Percentiles rank a stretch among this genome's conserved stretches.
phyloP scores from a whole-genome alignment of 2,329 filamentous ascomycete species.

The Pseudodiploospora longispora region DNA sequence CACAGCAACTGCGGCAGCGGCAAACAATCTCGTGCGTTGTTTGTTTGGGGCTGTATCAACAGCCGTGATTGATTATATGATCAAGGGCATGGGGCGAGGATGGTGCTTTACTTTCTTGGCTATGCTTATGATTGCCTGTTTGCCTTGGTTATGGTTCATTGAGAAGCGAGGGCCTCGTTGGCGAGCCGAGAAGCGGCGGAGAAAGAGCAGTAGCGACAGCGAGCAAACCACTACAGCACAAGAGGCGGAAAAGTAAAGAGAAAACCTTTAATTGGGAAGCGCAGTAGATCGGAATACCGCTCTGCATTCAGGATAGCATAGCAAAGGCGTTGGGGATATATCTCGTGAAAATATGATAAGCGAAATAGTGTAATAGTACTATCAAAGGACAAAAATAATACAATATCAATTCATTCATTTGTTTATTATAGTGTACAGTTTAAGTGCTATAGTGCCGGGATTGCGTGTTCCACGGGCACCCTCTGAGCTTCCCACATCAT shows the following conservation, averaged over 20 bases:
- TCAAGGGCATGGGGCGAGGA: slow-evolving; percentile 47
- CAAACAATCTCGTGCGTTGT: slow-evolving; percentile 57
- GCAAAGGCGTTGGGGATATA: slow-evolving; percentile 7
- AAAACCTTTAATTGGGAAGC: not conserved
- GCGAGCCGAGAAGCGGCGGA: slow-evolving; percentile 42
- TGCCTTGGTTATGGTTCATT: slow-evolving; percentile 42
- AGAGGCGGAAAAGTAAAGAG: not conserved
- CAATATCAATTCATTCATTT: not conserved
- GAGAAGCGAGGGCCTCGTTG: slow-evolving; percentile 40
- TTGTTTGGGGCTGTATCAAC: slow-evolving; percentile 51
- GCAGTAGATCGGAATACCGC: not conserved
- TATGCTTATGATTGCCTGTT: slow-evolving; percentile 38
- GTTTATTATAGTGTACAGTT: not conserved
- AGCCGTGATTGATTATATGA: slow-evolving; percentile 51
- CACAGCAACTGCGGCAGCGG: slow-evolving; percentile 54
- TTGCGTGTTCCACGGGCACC: slow-evolving; percentile 57
- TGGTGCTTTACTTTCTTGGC: slow-evolving; percentile 56
- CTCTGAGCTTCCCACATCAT: slow-evolving; percentile 85
- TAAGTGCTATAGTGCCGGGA: slow-evolving; percentile 47
- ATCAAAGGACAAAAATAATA: not conserved
- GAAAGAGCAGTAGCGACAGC: slow-evolving; percentile 15
- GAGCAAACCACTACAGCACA: not conserved
- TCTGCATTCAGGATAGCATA: slow-evolving; percentile 5
- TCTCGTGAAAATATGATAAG: not conserved
- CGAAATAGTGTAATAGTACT: not conserved